These are phyloP conservation scores for Hypoxylon sp. DNA, from an alignment of 2,329 filamentous ascomycete species.

Conservation along the genomic window DNA sequence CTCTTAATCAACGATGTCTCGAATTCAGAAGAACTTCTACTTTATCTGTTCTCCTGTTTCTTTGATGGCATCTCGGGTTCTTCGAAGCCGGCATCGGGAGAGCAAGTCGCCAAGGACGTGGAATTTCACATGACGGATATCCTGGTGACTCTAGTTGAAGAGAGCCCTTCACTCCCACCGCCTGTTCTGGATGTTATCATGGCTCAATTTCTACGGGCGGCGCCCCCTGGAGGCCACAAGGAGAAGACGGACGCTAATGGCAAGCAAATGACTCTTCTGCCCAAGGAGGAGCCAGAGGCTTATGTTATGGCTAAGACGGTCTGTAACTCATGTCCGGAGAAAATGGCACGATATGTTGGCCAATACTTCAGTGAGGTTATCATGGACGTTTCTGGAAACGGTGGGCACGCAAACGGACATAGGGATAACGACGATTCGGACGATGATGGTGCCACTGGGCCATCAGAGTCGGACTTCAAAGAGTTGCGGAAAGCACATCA, in stretches of 20 bases:
- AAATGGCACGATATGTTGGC: conserved; percentile 94
- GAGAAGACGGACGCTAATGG: conserved; percentile 75
- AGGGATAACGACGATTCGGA: conserved; percentile 74
- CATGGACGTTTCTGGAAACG: conserved; percentile 81
- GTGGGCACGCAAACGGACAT: conserved; percentile 69
- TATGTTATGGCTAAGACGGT: conserved; percentile 98
- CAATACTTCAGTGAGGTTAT: conserved; percentile 99
- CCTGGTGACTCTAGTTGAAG: conserved; percentile 88
- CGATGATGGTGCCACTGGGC: conserved; percentile 71
- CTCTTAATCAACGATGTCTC: conserved; percentile 91
- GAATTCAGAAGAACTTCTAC: conserved; percentile 82
- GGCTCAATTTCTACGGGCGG: conserved; percentile 93
- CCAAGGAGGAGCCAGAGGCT: conserved; percentile 90
- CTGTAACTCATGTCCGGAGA: conserved; percentile 89
- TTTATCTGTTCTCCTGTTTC: conserved; percentile 86
- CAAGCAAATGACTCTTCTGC: conserved; percentile 85
- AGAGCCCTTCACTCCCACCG: conserved; percentile 81
- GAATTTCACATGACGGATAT: conserved; percentile 93
- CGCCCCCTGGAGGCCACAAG: conserved; percentile 76
- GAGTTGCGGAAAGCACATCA: conserved; percentile 92
- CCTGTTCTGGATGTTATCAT: conserved; percentile 93
- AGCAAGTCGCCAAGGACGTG: conserved; percentile 91
- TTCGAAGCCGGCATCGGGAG: conserved; percentile 80
- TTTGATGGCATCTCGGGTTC: conserved; percentile 92
- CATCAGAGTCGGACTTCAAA: conserved; percentile 86